Percentiles rank a stretch among this genome's conserved stretches.
Conservation (phyloP, 176 grass and related monocot genomes). For the Otatea glauca region DNA sequence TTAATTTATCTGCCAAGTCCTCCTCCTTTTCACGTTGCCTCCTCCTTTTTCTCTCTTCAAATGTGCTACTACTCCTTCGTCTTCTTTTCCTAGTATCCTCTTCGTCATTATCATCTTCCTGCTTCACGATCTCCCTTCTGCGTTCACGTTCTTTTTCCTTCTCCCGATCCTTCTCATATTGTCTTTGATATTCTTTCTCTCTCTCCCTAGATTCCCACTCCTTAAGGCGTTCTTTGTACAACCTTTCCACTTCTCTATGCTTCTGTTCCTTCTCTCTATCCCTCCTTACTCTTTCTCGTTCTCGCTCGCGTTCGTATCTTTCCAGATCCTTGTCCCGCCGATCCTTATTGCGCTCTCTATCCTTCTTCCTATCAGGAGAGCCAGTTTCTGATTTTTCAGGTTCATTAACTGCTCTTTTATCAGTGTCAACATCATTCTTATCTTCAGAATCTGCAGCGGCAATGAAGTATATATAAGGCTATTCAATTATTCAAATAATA, state of each 20-base stretch:
- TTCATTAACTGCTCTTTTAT: slow-evolving; percentile 70
- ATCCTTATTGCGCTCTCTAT: slow-evolving; percentile 72
- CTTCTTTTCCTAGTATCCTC: slow-evolving; percentile 90
- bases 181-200: slow-evolving; percentile 84
- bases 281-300: slow-evolving; percentile 81
- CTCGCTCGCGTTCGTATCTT: slow-evolving; percentile 77
- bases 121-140: slow-evolving; percentile 76
- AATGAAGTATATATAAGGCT: slow-evolving; percentile 27
- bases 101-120: slow-evolving; percentile 93
- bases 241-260: slow-evolving; percentile 71
- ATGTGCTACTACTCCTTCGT: slow-evolving; percentile 56
- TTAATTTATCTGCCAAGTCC: slow-evolving; percentile 77
- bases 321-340: slow-evolving; percentile 80
- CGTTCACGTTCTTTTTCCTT: slow-evolving; percentile 85
- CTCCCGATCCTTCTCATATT: slow-evolving; percentile 78
- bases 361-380: slow-evolving; percentile 81
- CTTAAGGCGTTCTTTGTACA: slow-evolving; percentile 75
- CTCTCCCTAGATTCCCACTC: slow-evolving; percentile 97
- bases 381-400: slow-evolving; percentile 63
- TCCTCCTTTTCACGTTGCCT: slow-evolving; percentile 88
- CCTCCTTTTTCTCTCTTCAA: slow-evolving; percentile 81
- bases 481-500: slow-evolving; percentile 36
- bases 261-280: slow-evolving; percentile 90
- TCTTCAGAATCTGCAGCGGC: slow-evolving; percentile 65
- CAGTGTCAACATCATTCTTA: slow-evolving; percentile 63